Evolutionary conservation across 345 rosid genomes (phyloP).

Genomic region (Pugionium dolabratum): DNA sequence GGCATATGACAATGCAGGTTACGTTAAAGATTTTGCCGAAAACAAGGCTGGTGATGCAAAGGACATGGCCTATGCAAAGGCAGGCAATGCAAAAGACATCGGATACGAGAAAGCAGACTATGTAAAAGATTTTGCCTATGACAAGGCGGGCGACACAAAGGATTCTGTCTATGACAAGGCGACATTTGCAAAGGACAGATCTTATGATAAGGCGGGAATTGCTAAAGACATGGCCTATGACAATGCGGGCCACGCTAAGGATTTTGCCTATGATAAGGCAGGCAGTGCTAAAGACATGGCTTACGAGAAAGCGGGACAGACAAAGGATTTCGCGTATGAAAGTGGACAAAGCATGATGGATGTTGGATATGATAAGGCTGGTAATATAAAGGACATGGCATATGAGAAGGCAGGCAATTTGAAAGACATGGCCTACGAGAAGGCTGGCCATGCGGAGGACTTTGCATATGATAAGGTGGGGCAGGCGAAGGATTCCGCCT

Average conservation of each 20-base stretch:
- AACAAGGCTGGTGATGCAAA: conserved; percentile 40
- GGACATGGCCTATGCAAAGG: conserved; percentile 30
- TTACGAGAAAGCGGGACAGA: not conserved
- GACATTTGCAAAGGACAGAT: not conserved
- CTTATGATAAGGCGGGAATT: not conserved
- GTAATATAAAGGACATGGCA: not conserved
- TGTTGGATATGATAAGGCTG: conserved; percentile 2
- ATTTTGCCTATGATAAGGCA: conserved; percentile 16
- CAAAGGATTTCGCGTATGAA: conserved; percentile 6
- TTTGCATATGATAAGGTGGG: conserved; percentile 40
- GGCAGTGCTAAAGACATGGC: conserved; percentile 29
- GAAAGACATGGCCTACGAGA: conserved; percentile 3
- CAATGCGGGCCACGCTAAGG: not conserved
- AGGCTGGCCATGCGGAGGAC: conserved; percentile 33
- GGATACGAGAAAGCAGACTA: not conserved
- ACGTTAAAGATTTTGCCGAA: conserved; percentile 23
- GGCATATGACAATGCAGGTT: conserved; percentile 6
- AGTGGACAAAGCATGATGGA: conserved; percentile 18
- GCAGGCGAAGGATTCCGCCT: conserved; percentile 32
- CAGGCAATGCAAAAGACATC: conserved; percentile 24
- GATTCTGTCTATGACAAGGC: conserved; percentile 4
- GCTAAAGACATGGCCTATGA: not conserved
- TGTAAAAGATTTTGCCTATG: not conserved
- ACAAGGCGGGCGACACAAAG: not conserved
- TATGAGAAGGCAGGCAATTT: not conserved